phyloP scores from a whole-genome alignment of 257 asterid species.

The Coffea canephora region DNA sequence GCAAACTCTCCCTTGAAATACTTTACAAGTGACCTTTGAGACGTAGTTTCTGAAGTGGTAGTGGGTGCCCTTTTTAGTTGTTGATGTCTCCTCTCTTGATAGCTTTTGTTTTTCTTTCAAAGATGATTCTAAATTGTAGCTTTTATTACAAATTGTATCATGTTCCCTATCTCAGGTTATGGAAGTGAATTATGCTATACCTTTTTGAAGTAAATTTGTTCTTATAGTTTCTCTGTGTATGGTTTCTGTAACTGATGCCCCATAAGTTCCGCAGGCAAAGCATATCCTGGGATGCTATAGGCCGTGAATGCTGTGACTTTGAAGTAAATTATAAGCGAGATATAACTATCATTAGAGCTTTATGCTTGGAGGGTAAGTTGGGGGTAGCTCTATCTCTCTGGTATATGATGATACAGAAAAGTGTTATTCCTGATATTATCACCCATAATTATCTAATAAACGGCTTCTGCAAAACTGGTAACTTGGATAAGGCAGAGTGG shows the following conservation, averaged over 20 bases:
- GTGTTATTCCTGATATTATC: conserved; percentile 52
- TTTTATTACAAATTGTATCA: neutral
- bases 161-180: neutral
- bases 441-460: conserved; percentile 72
- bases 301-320: conserved; percentile 20
- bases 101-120: neutral
- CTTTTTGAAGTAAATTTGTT: neutral
- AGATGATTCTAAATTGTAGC: neutral
- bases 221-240: conserved; percentile 2
- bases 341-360: conserved; percentile 42
- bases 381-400: conserved; percentile 61
- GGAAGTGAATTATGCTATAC: neutral
- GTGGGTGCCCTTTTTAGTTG: neutral
- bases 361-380: conserved; percentile 66
- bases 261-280: conserved; percentile 20
- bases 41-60: neutral
- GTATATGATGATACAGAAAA: conserved; percentile 48
- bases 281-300: conserved; percentile 33
- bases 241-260: neutral
- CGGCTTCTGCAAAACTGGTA: conserved; percentile 68
- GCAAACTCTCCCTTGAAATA: neutral
- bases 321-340: conserved; percentile 31
- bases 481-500: conserved; percentile 64
- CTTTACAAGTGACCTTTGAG: neutral
- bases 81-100: neutral